Evolutionary conservation across 495 filamentous ascomycete genomes (phyloP), one percentile per base, ranked within the genome.

Genomic region (Pyrenula aspistea): DNA sequence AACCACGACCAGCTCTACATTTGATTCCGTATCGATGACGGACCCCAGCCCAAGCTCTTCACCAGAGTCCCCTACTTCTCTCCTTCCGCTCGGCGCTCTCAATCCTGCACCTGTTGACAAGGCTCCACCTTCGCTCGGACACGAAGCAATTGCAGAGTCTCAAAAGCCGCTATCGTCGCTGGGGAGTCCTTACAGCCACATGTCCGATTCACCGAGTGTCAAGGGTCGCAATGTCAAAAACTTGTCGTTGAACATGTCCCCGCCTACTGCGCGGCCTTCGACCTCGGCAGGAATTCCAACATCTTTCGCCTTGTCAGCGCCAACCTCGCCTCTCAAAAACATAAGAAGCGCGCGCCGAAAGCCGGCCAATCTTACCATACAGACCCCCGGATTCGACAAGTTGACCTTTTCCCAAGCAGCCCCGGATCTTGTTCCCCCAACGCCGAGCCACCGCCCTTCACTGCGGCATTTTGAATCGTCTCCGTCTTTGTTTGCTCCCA

Each of bases 11-110:
- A 80, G 91, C n/a, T 95, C 91, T 12, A 95, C 90, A 12, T 86
- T 91, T 49, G 93, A 92, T 65, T 91, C 91, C 10, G 86, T 86
- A 15, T 87, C 87, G 19, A 77, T 89, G 23, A 89, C 90, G n/a
- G 91, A 96, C 57, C 83, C 88, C 10, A 95, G 93, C 2, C 90
- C 92, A 4, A 88, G 85, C 77, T 93, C 93, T 1, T 95, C 92
- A 1, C 89, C 91, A 15, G 89, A 95, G 67, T 92, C 91, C 10
- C 86, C 89, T 10, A 77, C 85, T 20, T 83, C 86, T 50, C 67
- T 81, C 23, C 68, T 81, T 55, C 77, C 82, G 12, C 71, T 87
- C 24, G 74, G 74, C 20, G 75, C 77, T 2, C 84, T 84, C 58
- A 57, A 64, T 8, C 15, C 31, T 42, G 31, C 31, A 15, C 4